Base-by-base conservation (phyloP, 345 rosid genomes). In the Citrus reticulata region DNA sequence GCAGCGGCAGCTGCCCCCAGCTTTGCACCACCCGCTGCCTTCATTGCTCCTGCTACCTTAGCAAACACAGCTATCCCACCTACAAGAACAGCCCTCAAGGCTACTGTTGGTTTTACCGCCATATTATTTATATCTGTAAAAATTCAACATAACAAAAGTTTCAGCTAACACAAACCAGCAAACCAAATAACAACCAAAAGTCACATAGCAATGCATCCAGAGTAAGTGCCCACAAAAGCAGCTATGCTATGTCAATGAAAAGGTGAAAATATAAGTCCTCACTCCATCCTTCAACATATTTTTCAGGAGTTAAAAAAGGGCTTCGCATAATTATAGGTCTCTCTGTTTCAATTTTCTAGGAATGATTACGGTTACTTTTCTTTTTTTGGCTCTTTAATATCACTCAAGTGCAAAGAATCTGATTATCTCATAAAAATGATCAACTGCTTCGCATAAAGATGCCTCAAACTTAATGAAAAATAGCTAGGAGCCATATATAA, bases 81-180 rank as follows among this genome's bases (percentile, higher is more conserved):
- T 19, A 95, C 97, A 19, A 95, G 81, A 4, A 89, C 73, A 70
- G 94, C 98, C 84, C 98, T 91, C 80, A 95, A 80, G 27, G 93
- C 97, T 35, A 95, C 97, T 1, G 98, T 91, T n/a, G 98, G 97
- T 83, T 93, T 95, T 79, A 95, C 88, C 4, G 88, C 81, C 98
- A 95, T 95, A 6, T 19, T 66, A 19, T 54, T 46, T 46, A 59
- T 29, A 77, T 68, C 89, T 85, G 87, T 74, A 81, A 74, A 74
- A 40, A 25, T 51, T 22, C 46, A 42, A 37, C 20, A n/a, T 5
- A 42, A 55, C 25, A 75, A 35, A 61, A 81, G 69, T 62, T 35
- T 62, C 19, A 14, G 14, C 35, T 2, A 14, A 8, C 6, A 60
- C 1, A 13, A 24, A 10, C 55, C 14, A 22, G 27, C 74, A 29